Percentiles rank a stretch among this genome's conserved stretches.
Evolutionary conservation across 306 rosid species (phyloP).

Genomic region (Notholithocarpus densiflorus): DNA sequence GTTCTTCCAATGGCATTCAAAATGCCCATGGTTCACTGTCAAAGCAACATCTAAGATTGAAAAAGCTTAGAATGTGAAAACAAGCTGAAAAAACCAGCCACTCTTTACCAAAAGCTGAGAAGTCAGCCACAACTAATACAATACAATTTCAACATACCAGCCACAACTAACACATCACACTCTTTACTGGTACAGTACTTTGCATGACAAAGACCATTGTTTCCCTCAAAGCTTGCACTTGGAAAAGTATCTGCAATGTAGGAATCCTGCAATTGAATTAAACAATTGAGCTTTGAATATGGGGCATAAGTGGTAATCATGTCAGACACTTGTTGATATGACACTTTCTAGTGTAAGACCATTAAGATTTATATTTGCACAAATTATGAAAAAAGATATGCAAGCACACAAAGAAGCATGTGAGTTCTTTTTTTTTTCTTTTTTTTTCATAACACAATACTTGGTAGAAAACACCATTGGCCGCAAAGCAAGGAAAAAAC

Average conservation of each 20-base stretch:
- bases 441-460: neutral
- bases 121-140: too few species aligned
- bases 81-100: too few species aligned
- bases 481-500: neutral
- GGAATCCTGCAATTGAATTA: slow-evolving; percentile 49
- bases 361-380: neutral
- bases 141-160: neutral
- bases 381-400: neutral
- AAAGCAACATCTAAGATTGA: too few species aligned
- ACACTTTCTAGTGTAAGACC: neutral
- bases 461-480: neutral
- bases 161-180: too few species aligned
- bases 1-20: too few species aligned
- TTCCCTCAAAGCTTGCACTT: too few species aligned
- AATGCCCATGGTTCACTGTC: too few species aligned
- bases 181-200: too few species aligned
- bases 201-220: too few species aligned
- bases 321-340: neutral
- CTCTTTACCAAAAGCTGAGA: too few species aligned
- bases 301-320: neutral
- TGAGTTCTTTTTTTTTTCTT: neutral
- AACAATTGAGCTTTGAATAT: neutral
- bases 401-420: neutral
- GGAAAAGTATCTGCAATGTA: slow-evolving; percentile 54
- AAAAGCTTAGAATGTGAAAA: too few species aligned